Percentiles rank a stretch among this genome's conserved stretches.
phyloP scores from a whole-genome alignment of 129 eudicot genomes.

The Glebionis coronaria region DNA sequence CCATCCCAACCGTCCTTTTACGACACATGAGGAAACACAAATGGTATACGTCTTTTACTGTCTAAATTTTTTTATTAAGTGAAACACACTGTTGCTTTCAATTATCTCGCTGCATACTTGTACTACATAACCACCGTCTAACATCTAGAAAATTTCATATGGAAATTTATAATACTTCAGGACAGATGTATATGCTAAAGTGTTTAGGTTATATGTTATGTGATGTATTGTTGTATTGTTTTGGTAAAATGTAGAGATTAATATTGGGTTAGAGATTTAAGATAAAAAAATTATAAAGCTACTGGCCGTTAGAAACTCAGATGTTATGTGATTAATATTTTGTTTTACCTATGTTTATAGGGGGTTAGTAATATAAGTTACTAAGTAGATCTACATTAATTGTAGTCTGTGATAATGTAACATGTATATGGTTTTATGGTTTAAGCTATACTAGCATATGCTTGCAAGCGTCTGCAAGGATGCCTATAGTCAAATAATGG shows the following conservation, averaged over 20 bases:
- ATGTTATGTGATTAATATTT: too few species aligned
- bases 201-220: neutral
- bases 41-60: conserved; percentile 40
- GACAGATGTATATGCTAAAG: too few species aligned
- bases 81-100: neutral
- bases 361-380: too few species aligned
- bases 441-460: too few species aligned
- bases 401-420: too few species aligned
- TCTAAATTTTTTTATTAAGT: neutral
- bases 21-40: conserved; percentile 76
- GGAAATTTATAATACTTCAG: neutral
- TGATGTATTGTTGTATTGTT: too few species aligned
- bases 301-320: neutral
- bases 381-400: too few species aligned
- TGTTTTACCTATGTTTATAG: too few species aligned
- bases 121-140: neutral
- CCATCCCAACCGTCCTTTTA: conserved; percentile 95
- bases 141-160: neutral
- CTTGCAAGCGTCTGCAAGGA: neutral
- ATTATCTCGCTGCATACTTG: conserved; percentile 1
- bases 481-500: conserved; percentile 6
- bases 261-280: neutral
- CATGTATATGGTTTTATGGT: too few species aligned
- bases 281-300: neutral
- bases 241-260: too few species aligned